These are phyloP conservation scores for Hypoxylon sp. DNA, from an alignment of 2,329 filamentous ascomycete species.

Conservation along the genomic window DNA sequence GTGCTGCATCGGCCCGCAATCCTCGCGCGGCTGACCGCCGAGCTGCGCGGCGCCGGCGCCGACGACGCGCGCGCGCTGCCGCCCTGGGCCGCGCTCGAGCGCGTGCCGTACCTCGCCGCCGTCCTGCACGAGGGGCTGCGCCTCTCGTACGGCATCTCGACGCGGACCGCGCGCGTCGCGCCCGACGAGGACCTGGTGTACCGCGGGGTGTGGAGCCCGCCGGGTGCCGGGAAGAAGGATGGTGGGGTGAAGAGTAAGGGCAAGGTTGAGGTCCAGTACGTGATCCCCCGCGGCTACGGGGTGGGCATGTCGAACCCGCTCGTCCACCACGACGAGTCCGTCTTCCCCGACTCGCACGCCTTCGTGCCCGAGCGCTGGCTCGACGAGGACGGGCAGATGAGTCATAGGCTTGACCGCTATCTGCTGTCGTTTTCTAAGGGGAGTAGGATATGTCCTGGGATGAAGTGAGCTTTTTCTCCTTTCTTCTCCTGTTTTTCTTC, in stretches of 20 bases:
- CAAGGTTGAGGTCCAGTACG: constrained; percentile 18
- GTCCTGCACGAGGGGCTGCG: constrained; percentile 37
- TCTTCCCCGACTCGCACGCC: constrained; percentile 34
- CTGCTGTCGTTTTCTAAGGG: constrained; percentile 37
- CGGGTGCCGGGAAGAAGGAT: too few relatives aligned
- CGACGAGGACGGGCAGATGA: constrained; percentile 11
- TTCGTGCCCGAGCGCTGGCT: constrained; percentile 40
- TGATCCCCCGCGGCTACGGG: constrained; percentile 35
- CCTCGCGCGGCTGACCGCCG: constrained; percentile 43
- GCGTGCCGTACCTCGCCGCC: constrained; percentile 34
- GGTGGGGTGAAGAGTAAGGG: too few relatives aligned
- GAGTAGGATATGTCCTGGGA: constrained; percentile 37
- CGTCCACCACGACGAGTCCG: constrained; percentile 32
- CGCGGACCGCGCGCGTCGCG: constrained; percentile 28
- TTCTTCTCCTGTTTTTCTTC: too few relatives aligned
- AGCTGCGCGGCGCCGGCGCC: constrained; percentile 40
- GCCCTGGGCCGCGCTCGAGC: constrained; percentile 34
- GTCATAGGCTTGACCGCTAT: constrained; percentile 24
- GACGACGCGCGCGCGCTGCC: constrained; percentile 21
- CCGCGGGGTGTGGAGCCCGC: constrained; percentile 9
- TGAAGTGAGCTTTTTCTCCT: constrained; percentile 35
- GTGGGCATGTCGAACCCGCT: constrained; percentile 33
- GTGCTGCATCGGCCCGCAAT: constrained; percentile 46
- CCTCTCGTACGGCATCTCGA: constrained; percentile 31
- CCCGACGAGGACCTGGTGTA: constrained; percentile 33